Percentiles rank a stretch among this genome's conserved stretches.
phyloP scores from a whole-genome alignment of 2,329 filamentous ascomycete genomes.

The Aureobasidium sp. region DNA sequence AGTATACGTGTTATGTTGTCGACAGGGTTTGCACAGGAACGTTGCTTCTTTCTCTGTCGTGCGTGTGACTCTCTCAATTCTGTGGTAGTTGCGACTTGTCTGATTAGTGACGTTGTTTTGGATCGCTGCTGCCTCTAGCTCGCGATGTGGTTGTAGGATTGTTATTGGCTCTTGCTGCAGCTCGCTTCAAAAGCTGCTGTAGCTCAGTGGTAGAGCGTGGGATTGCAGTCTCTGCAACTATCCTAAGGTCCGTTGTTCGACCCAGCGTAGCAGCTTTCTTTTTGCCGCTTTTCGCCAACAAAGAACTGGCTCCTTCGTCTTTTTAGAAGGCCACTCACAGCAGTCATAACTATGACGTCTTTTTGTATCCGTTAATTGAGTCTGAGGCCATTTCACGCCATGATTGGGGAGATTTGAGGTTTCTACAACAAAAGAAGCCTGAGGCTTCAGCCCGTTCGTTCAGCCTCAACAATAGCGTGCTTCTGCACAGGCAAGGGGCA shows the following conservation, averaged over 20 bases:
- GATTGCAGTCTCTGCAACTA: slow-evolving; percentile 12
- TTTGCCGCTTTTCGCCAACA: neutral
- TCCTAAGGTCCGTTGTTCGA: slow-evolving; percentile 17
- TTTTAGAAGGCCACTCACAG: neutral
- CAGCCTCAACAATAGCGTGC: neutral
- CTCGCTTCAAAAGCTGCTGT: slow-evolving; percentile 4
- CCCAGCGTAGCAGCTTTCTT: slow-evolving; percentile 15
- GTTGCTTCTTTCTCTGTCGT: neutral
- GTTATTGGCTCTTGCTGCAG: neutral
- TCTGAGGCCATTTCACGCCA: no score
- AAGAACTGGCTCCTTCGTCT: neutral
- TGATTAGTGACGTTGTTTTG: neutral
- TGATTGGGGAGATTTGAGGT: neutral
- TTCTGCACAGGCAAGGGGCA: neutral
- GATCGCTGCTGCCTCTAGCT: neutral
- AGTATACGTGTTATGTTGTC: no score
- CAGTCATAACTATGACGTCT: neutral
- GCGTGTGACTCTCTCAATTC: neutral
- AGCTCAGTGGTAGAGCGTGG: slow-evolving; percentile 17
- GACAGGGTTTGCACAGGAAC: neutral
- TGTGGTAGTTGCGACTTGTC: neutral
- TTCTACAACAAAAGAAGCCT: neutral
- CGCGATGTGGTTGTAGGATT: rapidly evolving
- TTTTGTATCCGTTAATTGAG: no score
- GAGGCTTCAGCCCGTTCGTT: neutral